Percentiles rank a stretch among this genome's conserved stretches.
These are phyloP conservation scores for Emericellopsis atlantica DNA, from an alignment of 2,329 filamentous ascomycete species.

Conservation along the genomic window DNA sequence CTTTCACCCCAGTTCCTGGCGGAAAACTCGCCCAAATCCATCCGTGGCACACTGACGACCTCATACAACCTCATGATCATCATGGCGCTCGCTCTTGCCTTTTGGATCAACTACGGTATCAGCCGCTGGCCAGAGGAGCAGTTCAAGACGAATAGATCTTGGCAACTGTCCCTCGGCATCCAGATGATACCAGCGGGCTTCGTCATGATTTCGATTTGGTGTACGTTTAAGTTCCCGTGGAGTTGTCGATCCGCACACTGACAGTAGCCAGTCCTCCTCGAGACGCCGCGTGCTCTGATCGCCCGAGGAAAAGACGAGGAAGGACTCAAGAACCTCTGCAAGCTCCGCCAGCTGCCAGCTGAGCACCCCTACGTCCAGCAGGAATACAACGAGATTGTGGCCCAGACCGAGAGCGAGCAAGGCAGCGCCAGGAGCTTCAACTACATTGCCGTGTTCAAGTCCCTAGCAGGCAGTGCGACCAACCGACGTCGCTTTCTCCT, in stretches of 20 bases:
- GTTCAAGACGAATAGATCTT: conserved; percentile 16
- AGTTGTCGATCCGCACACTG: not conserved
- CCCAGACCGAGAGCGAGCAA: conserved; percentile 6
- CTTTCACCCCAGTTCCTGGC: conserved; percentile 25
- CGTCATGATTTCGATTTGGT: conserved; percentile 19
- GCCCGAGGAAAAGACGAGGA: conserved; percentile 10
- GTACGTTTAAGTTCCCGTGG: not conserved
- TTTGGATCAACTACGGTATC: conserved; percentile 17
- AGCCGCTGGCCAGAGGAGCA: conserved; percentile 12
- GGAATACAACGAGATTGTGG: conserved; percentile 6
- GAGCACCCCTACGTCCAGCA: conserved; percentile 6
- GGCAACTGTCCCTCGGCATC: conserved; percentile 21
- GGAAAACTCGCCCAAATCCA: conserved; percentile 24
- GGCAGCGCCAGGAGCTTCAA: not conserved
- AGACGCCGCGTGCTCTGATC: conserved; percentile 12
- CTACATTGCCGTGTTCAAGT: not conserved
- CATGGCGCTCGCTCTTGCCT: conserved; percentile 17
- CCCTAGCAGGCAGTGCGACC: not conserved
- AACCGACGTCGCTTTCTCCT: conserved; percentile 5
- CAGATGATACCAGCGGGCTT: conserved; percentile 23
- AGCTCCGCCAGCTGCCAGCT: conserved; percentile 13
- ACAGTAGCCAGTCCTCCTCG: conserved; percentile 12
- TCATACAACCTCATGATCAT: conserved; percentile 26
- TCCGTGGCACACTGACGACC: conserved; percentile 24
- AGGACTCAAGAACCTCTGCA: conserved; percentile 20